Evolutionary conservation across 176 grass and related monocot species (phyloP).

Genomic region (Bolboschoenus planiculmis): DNA sequence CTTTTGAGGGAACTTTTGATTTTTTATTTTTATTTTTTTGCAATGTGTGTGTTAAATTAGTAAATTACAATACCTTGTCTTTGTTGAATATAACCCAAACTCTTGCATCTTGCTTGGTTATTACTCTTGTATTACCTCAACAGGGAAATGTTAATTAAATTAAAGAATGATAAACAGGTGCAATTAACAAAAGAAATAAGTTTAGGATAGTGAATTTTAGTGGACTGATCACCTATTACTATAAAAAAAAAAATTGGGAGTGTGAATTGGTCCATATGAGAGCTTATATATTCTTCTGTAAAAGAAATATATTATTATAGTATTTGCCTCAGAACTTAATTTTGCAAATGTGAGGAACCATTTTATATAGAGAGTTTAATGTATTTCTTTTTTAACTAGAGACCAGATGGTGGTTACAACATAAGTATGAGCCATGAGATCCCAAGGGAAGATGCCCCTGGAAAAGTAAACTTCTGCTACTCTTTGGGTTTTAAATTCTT

Average conservation of each 20-base stretch:
- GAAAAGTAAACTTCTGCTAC: background rate
- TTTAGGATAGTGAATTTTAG: background rate
- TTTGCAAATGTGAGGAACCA: background rate
- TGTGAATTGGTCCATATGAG: background rate
- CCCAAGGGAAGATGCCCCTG: background rate
- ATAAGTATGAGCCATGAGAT: slow-evolving; percentile 7
- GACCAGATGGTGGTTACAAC: background rate
- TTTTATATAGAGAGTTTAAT: background rate
- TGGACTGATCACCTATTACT: background rate
- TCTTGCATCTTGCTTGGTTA: background rate
- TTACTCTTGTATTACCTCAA: background rate
- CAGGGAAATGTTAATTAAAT: background rate
- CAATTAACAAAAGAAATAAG: background rate
- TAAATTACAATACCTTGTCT: background rate
- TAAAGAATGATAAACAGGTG: background rate
- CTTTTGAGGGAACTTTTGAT: background rate
- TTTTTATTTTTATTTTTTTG: background rate
- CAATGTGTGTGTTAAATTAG: background rate
- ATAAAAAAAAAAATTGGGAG: background rate
- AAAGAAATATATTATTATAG: background rate
- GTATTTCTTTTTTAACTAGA: background rate
- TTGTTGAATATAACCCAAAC: background rate
- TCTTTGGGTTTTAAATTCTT: background rate
- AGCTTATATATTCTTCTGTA: background rate
- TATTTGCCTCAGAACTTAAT: background rate